Conservation (phyloP, 176 grass and related monocot species). For the Carex parvula region DNA sequence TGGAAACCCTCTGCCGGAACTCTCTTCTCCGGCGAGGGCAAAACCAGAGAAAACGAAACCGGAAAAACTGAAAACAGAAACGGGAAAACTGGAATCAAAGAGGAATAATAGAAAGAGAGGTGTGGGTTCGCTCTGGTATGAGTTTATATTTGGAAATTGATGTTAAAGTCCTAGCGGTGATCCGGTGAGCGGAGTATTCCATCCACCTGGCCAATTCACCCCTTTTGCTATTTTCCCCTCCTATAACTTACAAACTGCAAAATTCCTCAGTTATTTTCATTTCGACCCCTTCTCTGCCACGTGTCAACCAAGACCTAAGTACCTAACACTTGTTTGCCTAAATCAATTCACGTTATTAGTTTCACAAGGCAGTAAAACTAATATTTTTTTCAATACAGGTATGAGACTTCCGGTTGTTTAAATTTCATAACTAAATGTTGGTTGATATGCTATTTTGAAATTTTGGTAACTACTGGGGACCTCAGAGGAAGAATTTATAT, state of each 20-base stretch:
- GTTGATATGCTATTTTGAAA: not conserved
- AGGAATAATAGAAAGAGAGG: constrained; percentile 4
- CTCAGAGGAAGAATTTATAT: not conserved
- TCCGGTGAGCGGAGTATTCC: constrained; percentile 23
- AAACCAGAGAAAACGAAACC: constrained; percentile 12
- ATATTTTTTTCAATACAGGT: not conserved
- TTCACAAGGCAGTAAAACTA: not conserved
- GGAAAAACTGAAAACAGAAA: not conserved
- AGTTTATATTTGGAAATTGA: constrained; percentile 30
- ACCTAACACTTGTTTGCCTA: not conserved
- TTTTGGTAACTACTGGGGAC: not conserved
- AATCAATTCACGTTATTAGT: not conserved
- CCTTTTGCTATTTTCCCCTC: not conserved
- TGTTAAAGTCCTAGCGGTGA: constrained; percentile 17
- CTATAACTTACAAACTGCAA: not conserved
- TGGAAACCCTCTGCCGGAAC: constrained; percentile 18
- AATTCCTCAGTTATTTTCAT: not conserved
- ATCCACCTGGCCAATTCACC: constrained; percentile 13
- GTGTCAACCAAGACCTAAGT: not conserved
- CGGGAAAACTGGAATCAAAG: not conserved
- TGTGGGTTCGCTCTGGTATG: not conserved
- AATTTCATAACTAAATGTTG: not conserved
- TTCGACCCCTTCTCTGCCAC: not conserved
- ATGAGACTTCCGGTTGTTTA: not conserved
- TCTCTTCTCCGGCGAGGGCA: constrained; percentile 24